Conservation (phyloP, 2,329 filamentous ascomycete genomes). For the Colletotrichum musicola region DNA sequence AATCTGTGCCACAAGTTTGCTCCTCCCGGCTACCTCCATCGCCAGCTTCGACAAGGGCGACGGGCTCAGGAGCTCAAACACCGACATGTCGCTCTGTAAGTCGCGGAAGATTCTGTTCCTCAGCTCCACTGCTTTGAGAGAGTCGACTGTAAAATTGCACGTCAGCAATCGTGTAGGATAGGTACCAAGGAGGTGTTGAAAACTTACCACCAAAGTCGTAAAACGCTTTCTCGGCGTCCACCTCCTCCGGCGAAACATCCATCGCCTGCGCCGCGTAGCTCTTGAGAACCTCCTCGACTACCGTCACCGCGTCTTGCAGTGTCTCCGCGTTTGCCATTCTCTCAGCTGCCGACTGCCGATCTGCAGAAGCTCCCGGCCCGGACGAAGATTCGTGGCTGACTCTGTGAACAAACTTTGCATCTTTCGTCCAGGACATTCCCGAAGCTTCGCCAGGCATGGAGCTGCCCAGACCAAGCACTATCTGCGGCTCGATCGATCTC, state of each 20-base stretch:
- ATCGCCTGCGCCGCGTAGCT: constrained; percentile 10
- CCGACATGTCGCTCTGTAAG: constrained; percentile 20
- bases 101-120: constrained; percentile 19
- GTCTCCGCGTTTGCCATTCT: constrained; percentile 9
- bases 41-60: constrained; percentile 19
- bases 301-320: neutral
- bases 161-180: too few relatives aligned
- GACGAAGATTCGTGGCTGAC: neutral
- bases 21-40: neutral
- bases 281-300: constrained; percentile 1
- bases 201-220: constrained; percentile 28
- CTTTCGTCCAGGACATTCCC: constrained; percentile 7
- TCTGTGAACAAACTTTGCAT: constrained; percentile 22
- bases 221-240: constrained; percentile 26
- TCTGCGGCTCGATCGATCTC: neutral
- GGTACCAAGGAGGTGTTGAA: too few relatives aligned
- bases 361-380: neutral
- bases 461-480: constrained; percentile 10
- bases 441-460: neutral
- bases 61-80: constrained; percentile 27
- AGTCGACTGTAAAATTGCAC: neutral
- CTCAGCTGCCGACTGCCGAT: neutral
- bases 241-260: constrained; percentile 2
- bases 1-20: constrained; percentile 2
- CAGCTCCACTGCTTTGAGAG: constrained; percentile 26